Base-by-base conservation (phyloP, 495 filamentous ascomycete genomes). In the Astrothelium macrocarpum region DNA sequence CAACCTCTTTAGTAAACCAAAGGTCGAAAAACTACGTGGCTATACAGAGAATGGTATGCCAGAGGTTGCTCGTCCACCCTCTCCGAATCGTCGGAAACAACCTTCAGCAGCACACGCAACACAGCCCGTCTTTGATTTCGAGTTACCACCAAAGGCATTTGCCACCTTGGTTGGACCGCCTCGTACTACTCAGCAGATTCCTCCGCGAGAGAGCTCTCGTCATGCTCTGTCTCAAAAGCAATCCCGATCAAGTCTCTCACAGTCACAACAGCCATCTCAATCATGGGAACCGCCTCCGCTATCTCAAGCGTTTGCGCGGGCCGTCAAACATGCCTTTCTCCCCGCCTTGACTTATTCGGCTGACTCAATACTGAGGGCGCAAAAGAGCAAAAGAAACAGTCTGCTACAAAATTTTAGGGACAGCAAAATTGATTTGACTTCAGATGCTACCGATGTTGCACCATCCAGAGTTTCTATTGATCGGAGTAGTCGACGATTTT, bases 291-390 rank as follows among this genome's bases (percentile, higher is more conserved):
- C 89, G 2, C 91, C 91, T 9, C 89, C 92, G 2, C 78, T 97
- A 7, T 96, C 91, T 75, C 85, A 95, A 70, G 90, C 90, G n/a
- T 96, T 90, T 72, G 87, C 91, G 1, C 93, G 96, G 73, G 84
- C 91, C 10, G 83, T 78, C 65, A 87, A 82, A 66, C 79, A 86
- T 71, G 80, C 78, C 20, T 78, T 68, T 32, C 71, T 87, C 1
- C 67, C 75, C 10, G 74, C 79, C 12, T 81, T 83, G 1, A 71
- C 74, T 9, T 70, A 82, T 53, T 81, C 82, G 0, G 78, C 81
- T 0, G 84, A 86, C 31, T 71, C 75, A 7, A 84, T 96, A 31
- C 70, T 92, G 26, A 86, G 89, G 29, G 72, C 84, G 66, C 76
- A 83, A 68, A 75, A 78, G 53, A 74, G 81, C 65, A 80, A 72